Evolutionary conservation across 805 yeast species (phyloP).

Genomic region (Candida xyloterini): DNA sequence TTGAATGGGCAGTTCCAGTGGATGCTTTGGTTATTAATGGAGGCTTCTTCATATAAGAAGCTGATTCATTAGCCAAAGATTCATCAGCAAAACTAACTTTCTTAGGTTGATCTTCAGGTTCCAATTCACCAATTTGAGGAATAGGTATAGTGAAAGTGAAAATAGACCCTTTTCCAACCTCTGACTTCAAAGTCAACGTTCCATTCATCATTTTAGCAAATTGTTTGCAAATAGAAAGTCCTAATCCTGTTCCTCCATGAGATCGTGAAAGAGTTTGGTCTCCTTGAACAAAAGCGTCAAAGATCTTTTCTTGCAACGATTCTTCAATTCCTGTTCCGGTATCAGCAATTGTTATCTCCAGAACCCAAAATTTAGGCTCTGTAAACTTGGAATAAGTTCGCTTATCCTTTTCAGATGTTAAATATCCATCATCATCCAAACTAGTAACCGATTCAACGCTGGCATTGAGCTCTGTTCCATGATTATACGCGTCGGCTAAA

Average conservation of each 20-base stretch:
- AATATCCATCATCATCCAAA: conserved; percentile 22
- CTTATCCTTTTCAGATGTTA: conserved; percentile 15
- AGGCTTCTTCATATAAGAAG: conserved; percentile 38
- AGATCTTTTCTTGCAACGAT: conserved; percentile 75
- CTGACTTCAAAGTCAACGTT: conserved; percentile 67
- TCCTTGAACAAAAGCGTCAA: conserved; percentile 97
- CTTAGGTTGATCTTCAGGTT: conserved; percentile 28
- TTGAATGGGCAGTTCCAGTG: conserved; percentile 50
- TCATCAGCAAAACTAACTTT: conserved; percentile 41
- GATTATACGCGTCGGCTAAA: conserved; percentile 39
- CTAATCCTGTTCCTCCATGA: conserved; percentile 95
- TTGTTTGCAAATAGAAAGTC: conserved; percentile 84
- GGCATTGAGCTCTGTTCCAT: conserved; percentile 10
- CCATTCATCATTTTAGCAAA: conserved; percentile 87
- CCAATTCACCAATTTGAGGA: conserved; percentile 58
- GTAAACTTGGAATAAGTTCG: conserved; percentile 20
- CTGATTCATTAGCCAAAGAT: neutral
- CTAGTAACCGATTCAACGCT: conserved; percentile 8
- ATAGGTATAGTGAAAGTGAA: conserved; percentile 80
- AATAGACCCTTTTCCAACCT: conserved; percentile 78
- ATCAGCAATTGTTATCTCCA: conserved; percentile 75
- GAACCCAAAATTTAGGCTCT: conserved; percentile 46
- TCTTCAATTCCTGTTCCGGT: conserved; percentile 95
- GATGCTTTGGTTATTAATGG: conserved; percentile 44
- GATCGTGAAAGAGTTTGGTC: conserved; percentile 90